Conservation (phyloP, 2,329 filamentous ascomycete genomes). For the Fusarium sp. region DNA sequence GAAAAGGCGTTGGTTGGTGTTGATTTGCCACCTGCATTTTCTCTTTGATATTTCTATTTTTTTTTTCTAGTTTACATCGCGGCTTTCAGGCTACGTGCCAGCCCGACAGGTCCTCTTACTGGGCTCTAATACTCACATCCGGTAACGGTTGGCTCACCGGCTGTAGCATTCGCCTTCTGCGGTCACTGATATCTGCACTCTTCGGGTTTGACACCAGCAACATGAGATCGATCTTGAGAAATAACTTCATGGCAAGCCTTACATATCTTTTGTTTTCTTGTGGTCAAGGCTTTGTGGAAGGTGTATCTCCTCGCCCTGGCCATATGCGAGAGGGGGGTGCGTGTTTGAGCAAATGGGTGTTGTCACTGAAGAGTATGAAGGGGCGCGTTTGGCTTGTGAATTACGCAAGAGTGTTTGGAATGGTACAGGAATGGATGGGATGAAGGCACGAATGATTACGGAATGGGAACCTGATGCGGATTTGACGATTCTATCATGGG, state of each 20-base stretch:
- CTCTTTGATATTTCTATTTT: conserved; percentile 44
- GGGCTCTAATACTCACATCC: conserved; percentile 43
- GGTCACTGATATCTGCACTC: conserved; percentile 14
- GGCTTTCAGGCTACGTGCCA: conserved; percentile 37
- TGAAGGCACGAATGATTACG: conserved; percentile 48
- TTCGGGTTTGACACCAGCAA: conserved; percentile 5
- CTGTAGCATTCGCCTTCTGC: conserved; percentile 10
- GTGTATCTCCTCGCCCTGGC: conserved; percentile 31
- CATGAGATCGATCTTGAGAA: conserved; percentile 8
- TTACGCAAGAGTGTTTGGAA: conserved; percentile 42
- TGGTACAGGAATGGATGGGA: conserved; percentile 42
- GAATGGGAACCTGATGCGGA: conserved; percentile 46
- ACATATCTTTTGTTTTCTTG: conserved; percentile 30
- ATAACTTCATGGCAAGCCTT: conserved; percentile 10
- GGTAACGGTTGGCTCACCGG: conserved; percentile 7
- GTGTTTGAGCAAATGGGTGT: conserved; percentile 29
- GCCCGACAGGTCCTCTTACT: conserved; percentile 18
- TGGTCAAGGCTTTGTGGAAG: conserved; percentile 29
- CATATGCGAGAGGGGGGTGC: conserved; percentile 31
- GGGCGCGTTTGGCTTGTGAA: conserved; percentile 32
- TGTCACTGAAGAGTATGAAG: conserved; percentile 26
- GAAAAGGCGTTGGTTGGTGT: conserved; percentile 58
- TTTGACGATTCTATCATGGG: conserved; percentile 49
- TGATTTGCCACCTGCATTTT: conserved; percentile 54
- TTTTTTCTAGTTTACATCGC: conserved; percentile 35